Evolutionary conservation across 202 grass and related monocot genomes (phyloP).

Genomic region (Elaeis oleifera): DNA sequence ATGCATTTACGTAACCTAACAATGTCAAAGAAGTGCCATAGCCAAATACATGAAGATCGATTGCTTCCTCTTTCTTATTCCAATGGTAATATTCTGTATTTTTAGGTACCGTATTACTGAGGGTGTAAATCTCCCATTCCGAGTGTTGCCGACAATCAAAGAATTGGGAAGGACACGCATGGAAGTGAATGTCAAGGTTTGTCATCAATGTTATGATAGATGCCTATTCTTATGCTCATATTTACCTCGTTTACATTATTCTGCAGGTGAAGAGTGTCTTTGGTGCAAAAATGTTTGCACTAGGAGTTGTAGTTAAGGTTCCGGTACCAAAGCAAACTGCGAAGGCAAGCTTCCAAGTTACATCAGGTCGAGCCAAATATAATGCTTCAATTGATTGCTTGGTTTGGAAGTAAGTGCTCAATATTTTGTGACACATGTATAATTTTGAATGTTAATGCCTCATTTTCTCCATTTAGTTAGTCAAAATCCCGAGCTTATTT

Average conservation of each 20-base stretch:
- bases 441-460: no score
- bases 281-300: constrained; percentile 98
- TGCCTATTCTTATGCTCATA: not conserved
- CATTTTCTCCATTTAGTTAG: no score
- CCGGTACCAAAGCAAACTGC: constrained; percentile 98
- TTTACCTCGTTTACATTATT: constrained; percentile 16
- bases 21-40: no score
- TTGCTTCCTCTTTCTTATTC: no score
- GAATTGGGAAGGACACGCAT: constrained; percentile 94
- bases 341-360: constrained; percentile 96
- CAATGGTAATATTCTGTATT: not conserved
- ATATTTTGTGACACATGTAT: no score
- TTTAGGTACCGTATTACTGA: constrained; percentile 95
- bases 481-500: not conserved
- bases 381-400: constrained; percentile 94
- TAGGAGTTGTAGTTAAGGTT: constrained; percentile 94
- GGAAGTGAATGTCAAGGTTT: constrained; percentile 98
- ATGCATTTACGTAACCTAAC: no score
- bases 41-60: no score
- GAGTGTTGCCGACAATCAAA: constrained; percentile 89
- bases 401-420: constrained; percentile 88
- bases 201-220: constrained; percentile 11
- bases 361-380: constrained; percentile 98
- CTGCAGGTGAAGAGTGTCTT: constrained; percentile 94
- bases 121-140: constrained; percentile 96